These are phyloP conservation scores for Leonotis leonurus DNA, from an alignment of 257 asterid species.

Conservation along the genomic window DNA sequence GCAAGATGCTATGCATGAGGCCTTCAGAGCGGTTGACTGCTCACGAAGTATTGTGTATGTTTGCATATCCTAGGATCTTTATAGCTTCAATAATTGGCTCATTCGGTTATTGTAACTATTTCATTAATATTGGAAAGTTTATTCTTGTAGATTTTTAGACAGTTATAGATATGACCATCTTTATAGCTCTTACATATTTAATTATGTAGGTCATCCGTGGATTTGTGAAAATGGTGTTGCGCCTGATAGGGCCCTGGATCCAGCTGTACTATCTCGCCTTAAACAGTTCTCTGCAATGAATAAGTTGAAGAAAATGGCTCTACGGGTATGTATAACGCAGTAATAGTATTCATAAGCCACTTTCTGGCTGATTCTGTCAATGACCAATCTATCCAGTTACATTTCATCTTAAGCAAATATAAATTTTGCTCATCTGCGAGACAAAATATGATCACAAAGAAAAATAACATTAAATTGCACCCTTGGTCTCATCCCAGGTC, in stretches of 20 bases:
- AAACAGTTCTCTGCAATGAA: slow-evolving; percentile 91
- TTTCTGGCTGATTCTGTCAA: too few relatives aligned
- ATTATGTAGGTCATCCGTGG: slow-evolving; percentile 68
- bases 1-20: slow-evolving; percentile 57
- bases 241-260: slow-evolving; percentile 81
- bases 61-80: background rate
- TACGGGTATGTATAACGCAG: slow-evolving; percentile 42
- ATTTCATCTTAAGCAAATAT: too few relatives aligned
- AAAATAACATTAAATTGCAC: too few relatives aligned
- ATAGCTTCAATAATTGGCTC: slow-evolving; percentile 1
- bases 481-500: slow-evolving; percentile 43
- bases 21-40: slow-evolving; percentile 79
- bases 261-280: slow-evolving; percentile 82
- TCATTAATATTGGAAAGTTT: background rate
- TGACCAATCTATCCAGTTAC: too few relatives aligned
- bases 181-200: background rate
- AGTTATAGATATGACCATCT: background rate
- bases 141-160: too few relatives aligned
- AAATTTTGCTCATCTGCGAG: too few relatives aligned
- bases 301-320: slow-evolving; percentile 81
- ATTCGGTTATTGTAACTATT: background rate
- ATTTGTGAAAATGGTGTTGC: slow-evolving; percentile 62
- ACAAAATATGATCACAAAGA: too few relatives aligned
- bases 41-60: slow-evolving; percentile 82
- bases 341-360: too few relatives aligned